Evolutionary conservation across 257 asterid species (phyloP), one percentile per base, ranked within the genome.

Genomic region (Salvia hispanica): DNA sequence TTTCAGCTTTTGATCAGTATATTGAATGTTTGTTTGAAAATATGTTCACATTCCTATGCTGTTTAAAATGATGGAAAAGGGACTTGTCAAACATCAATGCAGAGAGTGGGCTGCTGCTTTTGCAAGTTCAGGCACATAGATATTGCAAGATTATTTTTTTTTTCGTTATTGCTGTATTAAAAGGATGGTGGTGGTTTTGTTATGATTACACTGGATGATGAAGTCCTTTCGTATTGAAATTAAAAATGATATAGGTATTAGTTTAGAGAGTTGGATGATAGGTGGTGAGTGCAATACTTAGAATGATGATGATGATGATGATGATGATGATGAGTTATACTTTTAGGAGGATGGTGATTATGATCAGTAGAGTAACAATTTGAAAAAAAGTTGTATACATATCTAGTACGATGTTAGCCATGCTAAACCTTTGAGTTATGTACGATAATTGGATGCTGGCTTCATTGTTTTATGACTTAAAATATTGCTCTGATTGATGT

Each of bases 81-180:
- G 11, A 13, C 2, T 6, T 15, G 37, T 55, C 8, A 2, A 40
- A 50, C 31, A 69, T 59, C 14, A 37, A 48, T 42, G 67, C 62
- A n/a, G 60, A 45, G 45, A 15, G 46, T 4, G 48, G 47, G 31
- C 28, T 70, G 57, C 2, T 52, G 39, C 8, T 25, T 48, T 46
- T 14, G 58, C 53, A 42, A 47, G 44, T 75, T 15, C 21, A 58
- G 64, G 62, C 9, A 5, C 70, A 31, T 60, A 33, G 9, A 61
- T 36, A 39, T 21, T 58, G 59, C 18, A 50, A 16, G 40, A 21
- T 9, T 42, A 39, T 43, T 44, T 16, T n/a, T 31, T 14, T 21
- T 34, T 28, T 60, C n/a, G n/a, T 36, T 69, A 47, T 5, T 10
- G 44, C 58, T 48, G 57, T 62, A 15, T 62, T 62, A 33, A 48